These are phyloP conservation scores for Margaritispora aquatica DNA, from an alignment of 495 filamentous ascomycete genomes.

Conservation along the genomic window DNA sequence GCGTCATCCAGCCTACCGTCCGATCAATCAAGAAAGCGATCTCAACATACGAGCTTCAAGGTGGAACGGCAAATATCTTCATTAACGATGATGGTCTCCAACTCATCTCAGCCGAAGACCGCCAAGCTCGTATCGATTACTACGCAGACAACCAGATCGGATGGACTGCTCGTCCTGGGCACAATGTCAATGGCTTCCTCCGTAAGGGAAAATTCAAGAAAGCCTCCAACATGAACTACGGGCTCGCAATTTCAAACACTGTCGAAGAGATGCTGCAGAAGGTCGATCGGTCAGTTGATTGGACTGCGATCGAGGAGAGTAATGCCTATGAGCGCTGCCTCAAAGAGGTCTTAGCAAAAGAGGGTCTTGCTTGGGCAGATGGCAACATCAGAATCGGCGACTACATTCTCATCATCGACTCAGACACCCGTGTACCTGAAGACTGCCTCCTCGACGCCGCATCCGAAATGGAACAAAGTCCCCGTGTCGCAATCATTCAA, in stretches of 20 bases:
- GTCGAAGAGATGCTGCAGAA: slow-evolving; percentile 52
- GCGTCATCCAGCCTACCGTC: slow-evolving; percentile 25
- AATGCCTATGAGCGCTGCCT: slow-evolving; percentile 43
- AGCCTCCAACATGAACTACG: slow-evolving; percentile 68
- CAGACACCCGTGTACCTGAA: slow-evolving; percentile 28
- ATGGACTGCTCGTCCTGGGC: slow-evolving; percentile 52
- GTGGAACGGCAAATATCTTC: slow-evolving; percentile 65
- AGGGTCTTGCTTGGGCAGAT: slow-evolving; percentile 56
- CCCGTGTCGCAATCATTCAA: slow-evolving; percentile 65
- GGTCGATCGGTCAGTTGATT: slow-evolving; percentile 39
- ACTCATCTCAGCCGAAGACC: slow-evolving; percentile 45
- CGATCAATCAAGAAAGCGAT: slow-evolving; percentile 19
- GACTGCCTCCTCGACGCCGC: slow-evolving; percentile 63
- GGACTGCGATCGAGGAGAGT: slow-evolving; percentile 32
- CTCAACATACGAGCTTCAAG: slow-evolving; percentile 54
- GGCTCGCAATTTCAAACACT: slow-evolving; percentile 46
- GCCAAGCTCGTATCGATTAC: slow-evolving; percentile 6
- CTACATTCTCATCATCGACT: slow-evolving; percentile 46
- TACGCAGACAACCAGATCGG: slow-evolving; percentile 57
- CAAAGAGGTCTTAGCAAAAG: slow-evolving; percentile 47
- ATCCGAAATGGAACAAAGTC: slow-evolving; percentile 65
- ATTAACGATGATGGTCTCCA: slow-evolving; percentile 68
- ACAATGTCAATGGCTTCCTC: slow-evolving; percentile 39
- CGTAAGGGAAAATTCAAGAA: slow-evolving; percentile 66
- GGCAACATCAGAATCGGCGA: slow-evolving; percentile 67